A percentile compares a stretch with the other conserved stretches of the same genome.
phyloP scores from a whole-genome alignment of 306 rosid genomes.

The Cyclanthera cordifolia region DNA sequence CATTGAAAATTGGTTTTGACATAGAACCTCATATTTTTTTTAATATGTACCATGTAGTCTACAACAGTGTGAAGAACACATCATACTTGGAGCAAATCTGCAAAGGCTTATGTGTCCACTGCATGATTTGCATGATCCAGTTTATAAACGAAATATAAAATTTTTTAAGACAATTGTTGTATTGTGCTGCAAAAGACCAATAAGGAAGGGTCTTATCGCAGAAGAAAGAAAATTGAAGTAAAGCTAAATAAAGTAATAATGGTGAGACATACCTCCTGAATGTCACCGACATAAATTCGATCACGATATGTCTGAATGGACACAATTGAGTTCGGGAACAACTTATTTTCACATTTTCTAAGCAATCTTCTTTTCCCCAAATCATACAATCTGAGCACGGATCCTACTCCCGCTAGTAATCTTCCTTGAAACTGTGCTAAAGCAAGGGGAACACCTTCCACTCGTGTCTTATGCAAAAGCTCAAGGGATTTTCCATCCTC shows the following conservation, averaged over 20 bases:
- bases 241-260: not conserved
- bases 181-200: not conserved
- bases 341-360: constrained; percentile 90
- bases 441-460: constrained; percentile 91
- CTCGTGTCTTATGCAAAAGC: constrained; percentile 91
- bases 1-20: no score
- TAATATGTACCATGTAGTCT: not conserved
- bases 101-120: not conserved
- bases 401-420: constrained; percentile 88
- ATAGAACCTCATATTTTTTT: no score
- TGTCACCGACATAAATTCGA: constrained; percentile 85
- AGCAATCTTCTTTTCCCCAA: constrained; percentile 79
- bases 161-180: not conserved
- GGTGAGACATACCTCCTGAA: constrained; percentile 69
- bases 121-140: not conserved
- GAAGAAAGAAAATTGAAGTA: not conserved
- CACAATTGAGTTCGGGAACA: constrained; percentile 67
- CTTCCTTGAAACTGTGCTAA: constrained; percentile 92
- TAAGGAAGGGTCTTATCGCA: not conserved
- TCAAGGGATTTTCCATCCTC: constrained; percentile 91
- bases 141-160: not conserved
- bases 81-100: not conserved
- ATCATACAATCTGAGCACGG: constrained; percentile 80
- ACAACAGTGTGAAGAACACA: not conserved
- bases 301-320: constrained; percentile 87